phyloP scores from a whole-genome alignment of 306 rosid genomes.

The Medicago ruthenica region DNA sequence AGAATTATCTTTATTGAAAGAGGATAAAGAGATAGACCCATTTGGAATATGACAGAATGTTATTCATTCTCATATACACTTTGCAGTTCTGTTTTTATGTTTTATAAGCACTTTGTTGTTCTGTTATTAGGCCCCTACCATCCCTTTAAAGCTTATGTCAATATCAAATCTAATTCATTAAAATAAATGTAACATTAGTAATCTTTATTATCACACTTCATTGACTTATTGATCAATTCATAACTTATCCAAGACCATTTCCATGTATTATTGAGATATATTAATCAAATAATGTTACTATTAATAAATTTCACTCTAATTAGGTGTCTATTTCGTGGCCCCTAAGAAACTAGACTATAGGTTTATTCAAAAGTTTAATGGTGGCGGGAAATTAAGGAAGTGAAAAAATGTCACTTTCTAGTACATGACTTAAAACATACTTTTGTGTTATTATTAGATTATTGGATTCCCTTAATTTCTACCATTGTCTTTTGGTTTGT shows the following conservation, averaged over 20 bases:
- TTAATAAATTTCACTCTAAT: constrained; percentile 1
- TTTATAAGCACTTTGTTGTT: background rate
- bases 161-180: constrained; percentile 38
- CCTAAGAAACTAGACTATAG: constrained; percentile 33
- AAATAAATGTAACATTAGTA: constrained; percentile 25
- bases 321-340: constrained; percentile 42
- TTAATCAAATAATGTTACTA: constrained; percentile 32
- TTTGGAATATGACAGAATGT: constrained; percentile 57
- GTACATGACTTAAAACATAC: constrained; percentile 24
- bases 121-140: constrained; percentile 48
- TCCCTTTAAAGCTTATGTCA: constrained; percentile 38
- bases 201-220: constrained; percentile 28
- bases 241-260: constrained; percentile 21
- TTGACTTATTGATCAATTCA: constrained; percentile 22
- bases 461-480: constrained; percentile 50
- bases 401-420: constrained; percentile 46
- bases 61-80: constrained; percentile 46
- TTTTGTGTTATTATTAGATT: constrained; percentile 42
- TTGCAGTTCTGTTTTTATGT: constrained; percentile 43
- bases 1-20: constrained; percentile 69
- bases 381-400: constrained; percentile 41
- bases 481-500: constrained; percentile 40
- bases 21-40: constrained; percentile 61
- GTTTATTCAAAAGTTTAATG: constrained; percentile 25
- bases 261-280: background rate